Evolutionary conservation across 768 basidiomycete genomes (phyloP), one percentile per base, ranked within the genome.

Genomic region (Melanogaster broomeanus): DNA sequence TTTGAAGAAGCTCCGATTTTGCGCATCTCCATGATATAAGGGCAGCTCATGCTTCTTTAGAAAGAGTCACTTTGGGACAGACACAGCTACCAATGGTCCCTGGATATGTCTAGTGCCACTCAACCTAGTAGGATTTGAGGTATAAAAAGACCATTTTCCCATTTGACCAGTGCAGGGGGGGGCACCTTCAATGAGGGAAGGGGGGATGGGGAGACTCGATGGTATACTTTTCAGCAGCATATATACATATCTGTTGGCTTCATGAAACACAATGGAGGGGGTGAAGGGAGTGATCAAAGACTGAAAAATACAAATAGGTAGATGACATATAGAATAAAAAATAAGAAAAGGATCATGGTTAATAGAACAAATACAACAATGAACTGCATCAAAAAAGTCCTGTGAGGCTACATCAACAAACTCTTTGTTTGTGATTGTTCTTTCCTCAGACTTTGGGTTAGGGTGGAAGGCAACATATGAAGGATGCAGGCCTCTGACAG

Each of bases 381-480:
- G 5, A 38, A 52, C 51, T 2, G 51, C 43, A 41, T 52, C 51
- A 40, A 52, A 52, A 24, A 52, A 13, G 28, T 52, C 43, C 7
- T 38, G 3, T 13, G 45, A 11, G 6, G 18, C 16, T 6, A 43
- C 30, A 18, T 46, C 51, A 46, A 33, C 16, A 2, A 52, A 40
- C 11, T 28, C 51, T 28, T 28, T 9, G 9, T 28, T 28, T 28
- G 27, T 5, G 27, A 28, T 28, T 9, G 5, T 28, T 28, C 27
- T 28, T 9, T 28, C 27, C 27, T 28, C 27, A 28, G 27, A 5
- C 27, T 28, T 28, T 28, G 27, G 27, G 12, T 34, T 4, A 21
- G 34, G 33, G 5, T 55, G 44, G 43, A 49, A 50, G 2, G 22
- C 24, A 27, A 38, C 27, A 22, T 40, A 55, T 1, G 28, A 30